Percentiles rank a stretch among this genome's conserved stretches.
Evolutionary conservation across 2,329 filamentous ascomycete species (phyloP).

Genomic region (Colletotrichum brevisporum): DNA sequence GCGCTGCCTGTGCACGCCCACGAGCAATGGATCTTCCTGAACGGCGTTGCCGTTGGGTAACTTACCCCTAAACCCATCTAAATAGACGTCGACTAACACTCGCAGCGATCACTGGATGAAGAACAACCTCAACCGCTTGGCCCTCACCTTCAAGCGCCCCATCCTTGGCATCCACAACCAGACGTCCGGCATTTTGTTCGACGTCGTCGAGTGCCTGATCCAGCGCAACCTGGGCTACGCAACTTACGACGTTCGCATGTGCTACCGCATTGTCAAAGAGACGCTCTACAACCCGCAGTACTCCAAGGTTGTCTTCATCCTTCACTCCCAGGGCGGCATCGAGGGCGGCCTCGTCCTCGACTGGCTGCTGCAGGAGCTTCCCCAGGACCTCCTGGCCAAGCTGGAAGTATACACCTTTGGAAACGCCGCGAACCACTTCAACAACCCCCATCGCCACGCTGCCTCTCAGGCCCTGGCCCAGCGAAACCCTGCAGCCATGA

Average conservation of each 20-base stretch:
- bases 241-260: constrained; percentile 76
- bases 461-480: constrained; percentile 60
- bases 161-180: constrained; percentile 82
- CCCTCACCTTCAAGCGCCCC: constrained; percentile 79
- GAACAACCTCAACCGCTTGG: constrained; percentile 78
- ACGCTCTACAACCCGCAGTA: constrained; percentile 74
- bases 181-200: constrained; percentile 81
- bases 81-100: constrained; percentile 15
- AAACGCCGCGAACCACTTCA: constrained; percentile 85
- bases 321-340: constrained; percentile 85
- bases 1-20: constrained; percentile 65
- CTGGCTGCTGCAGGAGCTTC: constrained; percentile 81
- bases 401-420: constrained; percentile 86
- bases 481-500: constrained; percentile 45
- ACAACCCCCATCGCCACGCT: constrained; percentile 69
- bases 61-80: constrained; percentile 44
- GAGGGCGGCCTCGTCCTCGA: constrained; percentile 81
- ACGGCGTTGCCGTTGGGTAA: constrained; percentile 77
- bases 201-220: constrained; percentile 82
- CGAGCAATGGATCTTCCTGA: constrained; percentile 85
- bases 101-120: constrained; percentile 75
- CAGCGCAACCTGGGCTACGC: constrained; percentile 82
- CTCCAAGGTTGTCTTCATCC: constrained; percentile 79
- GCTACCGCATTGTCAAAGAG: constrained; percentile 74
- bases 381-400: constrained; percentile 75